These are phyloP conservation scores for Elongisporangium undulatum DNA, from an alignment of 352 stramenopile species.

Conservation along the genomic window DNA sequence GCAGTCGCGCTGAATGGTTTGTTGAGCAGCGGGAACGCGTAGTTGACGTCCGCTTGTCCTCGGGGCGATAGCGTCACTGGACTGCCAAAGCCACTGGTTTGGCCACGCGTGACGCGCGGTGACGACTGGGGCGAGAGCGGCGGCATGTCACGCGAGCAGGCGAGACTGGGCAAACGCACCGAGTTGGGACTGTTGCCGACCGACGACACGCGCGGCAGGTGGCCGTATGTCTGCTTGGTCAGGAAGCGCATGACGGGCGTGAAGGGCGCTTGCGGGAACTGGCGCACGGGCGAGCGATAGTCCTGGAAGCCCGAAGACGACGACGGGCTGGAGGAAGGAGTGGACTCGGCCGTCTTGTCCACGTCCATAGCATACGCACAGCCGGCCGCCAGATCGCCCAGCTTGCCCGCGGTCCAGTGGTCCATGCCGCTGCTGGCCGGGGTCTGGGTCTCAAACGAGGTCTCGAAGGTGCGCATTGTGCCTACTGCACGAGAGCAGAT, in stretches of 20 bases:
- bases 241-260: slow-evolving; percentile 59
- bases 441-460: neutral
- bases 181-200: slow-evolving; percentile 7
- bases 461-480: neutral
- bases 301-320: neutral
- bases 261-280: neutral
- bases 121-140: slow-evolving; percentile 34
- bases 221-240: slow-evolving; percentile 55
- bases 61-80: slow-evolving; percentile 1
- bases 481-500: neutral
- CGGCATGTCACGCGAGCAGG: slow-evolving; percentile 15
- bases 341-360: neutral
- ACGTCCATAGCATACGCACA: neutral
- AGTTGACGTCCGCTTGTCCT: slow-evolving; percentile 11
- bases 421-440: neutral
- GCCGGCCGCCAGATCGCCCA: neutral
- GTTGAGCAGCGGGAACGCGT: slow-evolving; percentile 25
- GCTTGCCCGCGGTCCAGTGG: neutral
- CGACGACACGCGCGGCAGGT: slow-evolving; percentile 42
- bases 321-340: neutral
- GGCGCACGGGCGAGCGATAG: neutral
- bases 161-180: neutral
- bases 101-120: slow-evolving; percentile 14
- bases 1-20: slow-evolving; percentile 9
- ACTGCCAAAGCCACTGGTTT: slow-evolving; percentile 4